Evolutionary conservation across 805 yeast species (phyloP), one percentile per base, ranked within the genome.

Genomic region (Ogataea pini): DNA sequence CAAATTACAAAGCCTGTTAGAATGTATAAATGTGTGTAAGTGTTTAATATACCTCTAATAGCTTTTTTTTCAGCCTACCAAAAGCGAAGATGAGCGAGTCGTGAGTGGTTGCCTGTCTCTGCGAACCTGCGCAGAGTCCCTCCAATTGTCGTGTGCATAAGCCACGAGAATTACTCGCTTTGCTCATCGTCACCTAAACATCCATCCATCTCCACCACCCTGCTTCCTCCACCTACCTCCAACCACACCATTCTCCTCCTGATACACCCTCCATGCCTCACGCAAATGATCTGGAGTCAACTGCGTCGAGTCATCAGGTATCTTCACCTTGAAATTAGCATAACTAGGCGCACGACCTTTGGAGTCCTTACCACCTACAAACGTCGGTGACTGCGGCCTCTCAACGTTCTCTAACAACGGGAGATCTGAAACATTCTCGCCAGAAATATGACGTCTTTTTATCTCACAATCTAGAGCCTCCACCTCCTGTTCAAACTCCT

Each of bases 251-350:
- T 77, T 80, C 59, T 90, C 96, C 36, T 76, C 54, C 55, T 79
- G 81, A 56, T 83, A 86, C 41, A 86, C 64, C 56, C 95, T 72
- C 92, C 95, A 88, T 0, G 97, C 97, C 58, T 89, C 96, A 43
- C 95, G 69, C 24, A 91, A 75, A 61, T 91, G 95, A 51, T 87
- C 90, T 0, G 97, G 96, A 28, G 80, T 72, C 38, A 91, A 64
- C 1, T 96, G 96, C 41, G 74, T 74, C 34, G 71, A 62, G 14
- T 64, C 68, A 36, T 53, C 52, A 16, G 69, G 69, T 6, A 62
- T 44, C 24, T 49, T 47, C 36, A 62, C 55, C 20, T 42, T 46
- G 47, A 51, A 60, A 10, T 17, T 17, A 17, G 41, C 50, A 29
- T 57, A 50, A 42, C 48, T 57, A 13, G 60, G 28, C 12, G 44